Base-by-base conservation (phyloP, 495 filamentous ascomycete species). In the Astrothelium macrocarpum region DNA sequence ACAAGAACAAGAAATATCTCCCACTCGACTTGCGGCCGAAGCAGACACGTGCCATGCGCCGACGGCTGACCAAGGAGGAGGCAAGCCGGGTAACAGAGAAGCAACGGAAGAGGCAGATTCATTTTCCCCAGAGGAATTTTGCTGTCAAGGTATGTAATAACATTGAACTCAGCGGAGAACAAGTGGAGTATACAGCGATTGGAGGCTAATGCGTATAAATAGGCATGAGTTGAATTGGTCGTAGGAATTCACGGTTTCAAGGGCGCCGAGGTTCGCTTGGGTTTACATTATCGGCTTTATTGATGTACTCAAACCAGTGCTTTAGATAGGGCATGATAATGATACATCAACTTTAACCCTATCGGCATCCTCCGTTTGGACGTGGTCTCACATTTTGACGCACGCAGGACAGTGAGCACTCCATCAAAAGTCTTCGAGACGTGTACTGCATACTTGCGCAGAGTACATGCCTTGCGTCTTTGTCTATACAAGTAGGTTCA, bases 1-100 rank as follows among this genome's bases (percentile, higher is more conserved):
- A 99, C 85, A 94, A 95, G 85, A 86, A 85, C 85, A 97, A 97
- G 89, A 97, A 97, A 83, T 97, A 96, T 84, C 80, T 91, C 45
- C 92, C 91, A 63, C 90, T 97, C 72, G 94, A 97, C 78, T 90
- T 98, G 80, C 88, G 94, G 76, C 82, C 90, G 75, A 96, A 97
- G 88, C 84, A 89, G 81, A 99, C 94, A 74, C 90, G 95, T 68
- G 94, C 90, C 71, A 90, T 97, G 79, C 89, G 94, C 70, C 87
- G 94, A 78, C 82, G 89, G 70, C 84, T 99, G 77, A 92, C 87
- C 74, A 87, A 88, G 80, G 83, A 93, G 82, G 95, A 99, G 82
- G 83, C 85, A 67, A 81, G 85, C 71, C 82, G 82, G 73, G 79
- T 84, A 71, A 87, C 92, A 68, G 87, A 90, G 80, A 93, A 92